A percentile compares a stretch with the other conserved stretches of the same genome.
Conservation (phyloP, 345 rosid genomes). For the Hypericum androsaemum region DNA sequence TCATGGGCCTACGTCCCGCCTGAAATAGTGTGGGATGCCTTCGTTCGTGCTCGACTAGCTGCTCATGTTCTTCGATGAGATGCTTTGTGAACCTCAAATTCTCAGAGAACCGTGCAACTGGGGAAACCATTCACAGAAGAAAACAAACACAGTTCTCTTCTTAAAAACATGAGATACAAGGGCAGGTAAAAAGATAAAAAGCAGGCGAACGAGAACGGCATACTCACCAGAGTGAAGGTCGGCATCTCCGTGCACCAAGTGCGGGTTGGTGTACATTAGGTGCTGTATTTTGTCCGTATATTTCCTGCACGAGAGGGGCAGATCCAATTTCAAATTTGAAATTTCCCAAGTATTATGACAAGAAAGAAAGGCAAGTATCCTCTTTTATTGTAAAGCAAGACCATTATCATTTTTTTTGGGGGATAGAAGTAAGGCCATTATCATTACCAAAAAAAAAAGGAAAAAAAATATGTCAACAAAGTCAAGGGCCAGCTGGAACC, state of each 20-base stretch:
- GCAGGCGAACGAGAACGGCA: not conserved
- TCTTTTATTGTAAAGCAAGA: too few relatives aligned
- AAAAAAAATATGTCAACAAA: too few relatives aligned
- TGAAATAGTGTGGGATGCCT: constrained; percentile 32
- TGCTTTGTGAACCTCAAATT: constrained; percentile 45
- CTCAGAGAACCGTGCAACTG: constrained; percentile 40
- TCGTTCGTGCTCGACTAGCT: constrained; percentile 38
- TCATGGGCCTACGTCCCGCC: constrained; percentile 26
- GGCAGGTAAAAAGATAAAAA: not conserved
- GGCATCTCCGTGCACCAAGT: constrained; percentile 42
- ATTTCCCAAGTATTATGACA: not conserved
- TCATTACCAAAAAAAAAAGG: too few relatives aligned
- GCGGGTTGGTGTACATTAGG: constrained; percentile 29
- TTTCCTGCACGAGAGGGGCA: constrained; percentile 30
- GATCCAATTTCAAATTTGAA: not conserved
- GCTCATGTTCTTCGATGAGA: constrained; percentile 38
- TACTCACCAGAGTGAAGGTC: constrained; percentile 56
- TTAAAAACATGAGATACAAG: not conserved
- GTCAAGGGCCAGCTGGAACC: too few relatives aligned
- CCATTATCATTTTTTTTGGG: too few relatives aligned
- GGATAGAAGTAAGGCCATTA: too few relatives aligned
- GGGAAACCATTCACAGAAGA: not conserved
- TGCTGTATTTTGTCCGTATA: constrained; percentile 47
- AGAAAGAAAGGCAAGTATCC: not conserved
- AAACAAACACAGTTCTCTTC: not conserved